These are phyloP conservation scores for Coemansia sp. DNA, from an alignment of 192 early-diverging fungal species.

Conservation along the genomic window DNA sequence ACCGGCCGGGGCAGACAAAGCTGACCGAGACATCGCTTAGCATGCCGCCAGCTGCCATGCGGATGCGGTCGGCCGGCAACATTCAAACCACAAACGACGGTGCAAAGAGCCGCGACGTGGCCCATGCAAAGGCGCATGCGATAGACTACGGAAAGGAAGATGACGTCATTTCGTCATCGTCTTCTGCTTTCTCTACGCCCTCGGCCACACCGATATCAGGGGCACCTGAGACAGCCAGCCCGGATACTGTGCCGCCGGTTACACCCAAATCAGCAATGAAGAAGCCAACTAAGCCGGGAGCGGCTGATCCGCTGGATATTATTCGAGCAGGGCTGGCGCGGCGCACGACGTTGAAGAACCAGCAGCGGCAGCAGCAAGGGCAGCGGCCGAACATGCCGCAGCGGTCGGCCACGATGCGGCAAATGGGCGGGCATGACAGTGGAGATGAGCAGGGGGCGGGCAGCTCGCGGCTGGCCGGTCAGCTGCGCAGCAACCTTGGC, in stretches of 20 bases:
- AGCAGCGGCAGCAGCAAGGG: conserved; percentile 24
- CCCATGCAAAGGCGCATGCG: not conserved
- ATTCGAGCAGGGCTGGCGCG: conserved; percentile 47
- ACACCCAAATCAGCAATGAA: conserved; percentile 33
- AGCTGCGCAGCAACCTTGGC: conserved; percentile 21
- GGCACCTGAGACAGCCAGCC: not conserved
- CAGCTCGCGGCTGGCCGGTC: conserved; percentile 17
- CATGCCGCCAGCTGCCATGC: conserved; percentile 17
- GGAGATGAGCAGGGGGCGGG: not conserved
- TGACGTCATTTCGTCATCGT: conserved; percentile 3
- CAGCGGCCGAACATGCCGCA: conserved; percentile 18
- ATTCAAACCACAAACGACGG: not conserved
- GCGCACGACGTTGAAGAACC: conserved; percentile 49
- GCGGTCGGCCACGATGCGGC: conserved; percentile 39
- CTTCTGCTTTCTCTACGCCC: conserved; percentile 13
- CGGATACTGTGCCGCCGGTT: conserved; percentile 1
- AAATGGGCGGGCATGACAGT: conserved; percentile 3
- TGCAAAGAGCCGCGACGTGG: conserved; percentile 4
- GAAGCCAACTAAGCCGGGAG: conserved; percentile 20
- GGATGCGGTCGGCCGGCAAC: conserved; percentile 14
- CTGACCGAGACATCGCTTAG: conserved; percentile 6
- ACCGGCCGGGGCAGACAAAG: conserved; percentile 7
- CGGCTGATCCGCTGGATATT: conserved; percentile 50
- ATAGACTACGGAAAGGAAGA: conserved; percentile 7
- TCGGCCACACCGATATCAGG: conserved; percentile 16